phyloP scores from a whole-genome alignment of 2,329 filamentous ascomycete species.

The Fusarium musae region DNA sequence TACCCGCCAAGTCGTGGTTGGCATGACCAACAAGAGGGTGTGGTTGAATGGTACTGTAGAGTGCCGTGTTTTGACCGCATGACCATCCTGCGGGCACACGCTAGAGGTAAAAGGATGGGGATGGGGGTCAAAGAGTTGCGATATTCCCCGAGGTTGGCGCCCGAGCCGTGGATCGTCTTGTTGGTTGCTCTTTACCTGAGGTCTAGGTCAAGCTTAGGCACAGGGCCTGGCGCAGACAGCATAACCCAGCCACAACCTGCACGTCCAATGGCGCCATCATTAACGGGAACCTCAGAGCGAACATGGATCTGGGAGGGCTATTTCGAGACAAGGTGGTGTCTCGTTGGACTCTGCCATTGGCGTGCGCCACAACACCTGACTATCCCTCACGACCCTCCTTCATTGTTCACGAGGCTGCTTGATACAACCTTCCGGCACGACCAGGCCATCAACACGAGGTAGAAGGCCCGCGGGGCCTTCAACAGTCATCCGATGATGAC shows the following conservation, averaged over 20 bases:
- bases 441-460: constrained; percentile 41
- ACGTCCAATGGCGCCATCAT: constrained; percentile 40
- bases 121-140: constrained; percentile 18
- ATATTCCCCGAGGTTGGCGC: constrained; percentile 24
- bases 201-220: not conserved
- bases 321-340: constrained; percentile 37
- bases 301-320: constrained; percentile 24
- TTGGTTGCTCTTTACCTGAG: constrained; percentile 8
- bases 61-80: constrained; percentile 40
- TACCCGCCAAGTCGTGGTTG: constrained; percentile 43
- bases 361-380: constrained; percentile 53
- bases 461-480: constrained; percentile 4
- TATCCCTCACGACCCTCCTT: constrained; percentile 45
- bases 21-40: constrained; percentile 16
- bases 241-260: constrained; percentile 34
- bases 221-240: constrained; percentile 18
- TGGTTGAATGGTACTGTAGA: constrained; percentile 23
- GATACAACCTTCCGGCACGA: constrained; percentile 40
- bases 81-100: constrained; percentile 29
- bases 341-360: constrained; percentile 49
- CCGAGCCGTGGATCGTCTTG: constrained; percentile 1
- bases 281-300: constrained; percentile 25
- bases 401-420: constrained; percentile 48
- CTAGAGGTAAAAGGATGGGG: constrained; percentile 19
- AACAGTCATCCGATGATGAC: constrained; percentile 40